Percentiles rank a stretch among this genome's conserved stretches.
These are phyloP conservation scores for Pleurotus sapidus DNA, from an alignment of 768 basidiomycete species.

Conservation along the genomic window DNA sequence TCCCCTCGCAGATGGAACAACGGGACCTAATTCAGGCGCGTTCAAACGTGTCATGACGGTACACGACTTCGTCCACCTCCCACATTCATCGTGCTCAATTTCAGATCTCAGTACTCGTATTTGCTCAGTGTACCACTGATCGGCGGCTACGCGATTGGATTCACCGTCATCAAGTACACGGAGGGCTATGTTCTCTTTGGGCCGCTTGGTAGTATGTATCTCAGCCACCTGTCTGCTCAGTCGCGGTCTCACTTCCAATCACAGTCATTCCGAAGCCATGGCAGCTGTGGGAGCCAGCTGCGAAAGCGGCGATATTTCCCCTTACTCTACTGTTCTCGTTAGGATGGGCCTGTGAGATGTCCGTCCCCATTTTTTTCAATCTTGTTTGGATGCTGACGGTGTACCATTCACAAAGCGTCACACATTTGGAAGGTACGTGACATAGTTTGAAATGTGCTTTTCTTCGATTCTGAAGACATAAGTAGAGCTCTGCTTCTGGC, in stretches of 20 bases:
- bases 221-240: not conserved
- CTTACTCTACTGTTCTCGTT: slow-evolving; percentile 61
- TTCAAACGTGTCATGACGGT: slow-evolving; percentile 90
- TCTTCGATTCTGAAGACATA: slow-evolving; percentile 5
- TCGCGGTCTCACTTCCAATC: not conserved
- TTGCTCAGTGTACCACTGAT: slow-evolving; percentile 60
- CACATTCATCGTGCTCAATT: not conserved
- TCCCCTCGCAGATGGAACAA: slow-evolving; percentile 56
- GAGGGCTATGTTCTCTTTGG: slow-evolving; percentile 58
- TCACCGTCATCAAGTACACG: slow-evolving; percentile 68
- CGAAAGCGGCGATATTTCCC: slow-evolving; percentile 57
- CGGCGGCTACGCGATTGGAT: slow-evolving; percentile 56
- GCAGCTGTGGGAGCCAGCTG: slow-evolving; percentile 45
- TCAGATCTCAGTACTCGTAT: slow-evolving; percentile 63
- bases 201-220: slow-evolving; percentile 45
- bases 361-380: slow-evolving; percentile 17
- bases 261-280: slow-evolving; percentile 68
- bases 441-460: too few species aligned
- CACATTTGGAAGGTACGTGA: slow-evolving; percentile 70
- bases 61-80: slow-evolving; percentile 16
- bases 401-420: slow-evolving; percentile 44
- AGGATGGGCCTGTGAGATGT: slow-evolving; percentile 79
- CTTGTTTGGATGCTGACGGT: not conserved
- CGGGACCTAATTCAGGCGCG: slow-evolving; percentile 61
- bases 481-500: slow-evolving; percentile 83